These are phyloP conservation scores for Stevia rebaudiana DNA, from an alignment of 140 eudicot genomes.

Conservation along the genomic window DNA sequence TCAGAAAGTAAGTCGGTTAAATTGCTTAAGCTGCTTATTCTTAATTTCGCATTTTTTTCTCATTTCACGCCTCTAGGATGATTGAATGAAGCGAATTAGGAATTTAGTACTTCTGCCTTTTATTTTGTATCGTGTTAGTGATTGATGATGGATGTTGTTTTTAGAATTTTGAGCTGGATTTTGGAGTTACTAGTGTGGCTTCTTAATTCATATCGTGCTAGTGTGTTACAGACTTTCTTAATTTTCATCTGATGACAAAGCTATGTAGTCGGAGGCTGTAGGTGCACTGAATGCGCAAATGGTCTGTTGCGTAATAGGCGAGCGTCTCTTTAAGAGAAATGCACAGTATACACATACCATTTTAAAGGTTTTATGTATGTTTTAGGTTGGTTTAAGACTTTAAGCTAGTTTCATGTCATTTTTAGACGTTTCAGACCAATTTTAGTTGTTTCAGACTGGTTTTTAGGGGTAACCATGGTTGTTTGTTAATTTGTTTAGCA, in stretches of 20 bases:
- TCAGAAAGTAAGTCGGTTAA: constrained; percentile 27
- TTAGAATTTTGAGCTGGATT: background rate
- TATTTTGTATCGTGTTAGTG: background rate
- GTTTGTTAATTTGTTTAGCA: background rate
- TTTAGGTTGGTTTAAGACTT: no score
- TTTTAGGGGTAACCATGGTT: background rate
- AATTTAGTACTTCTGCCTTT: background rate
- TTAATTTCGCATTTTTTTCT: background rate
- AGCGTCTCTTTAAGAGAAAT: no score
- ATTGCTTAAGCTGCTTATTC: background rate
- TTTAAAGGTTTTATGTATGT: no score
- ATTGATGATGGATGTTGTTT: no score
- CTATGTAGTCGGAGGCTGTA: no score
- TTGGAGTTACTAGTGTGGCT: background rate
- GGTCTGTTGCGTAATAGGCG: no score
- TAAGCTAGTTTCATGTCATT: no score
- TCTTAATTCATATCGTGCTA: background rate
- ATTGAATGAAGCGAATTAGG: constrained; percentile 4
- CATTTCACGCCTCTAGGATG: constrained; percentile 1
- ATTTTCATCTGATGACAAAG: background rate
- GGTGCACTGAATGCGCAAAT: no score
- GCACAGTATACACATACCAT: no score
- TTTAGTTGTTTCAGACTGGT: no score
- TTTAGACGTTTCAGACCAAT: no score
- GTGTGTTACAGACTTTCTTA: background rate